Conservation (phyloP, 1,139 yeast species). For the Kazachstania sp. region DNA sequence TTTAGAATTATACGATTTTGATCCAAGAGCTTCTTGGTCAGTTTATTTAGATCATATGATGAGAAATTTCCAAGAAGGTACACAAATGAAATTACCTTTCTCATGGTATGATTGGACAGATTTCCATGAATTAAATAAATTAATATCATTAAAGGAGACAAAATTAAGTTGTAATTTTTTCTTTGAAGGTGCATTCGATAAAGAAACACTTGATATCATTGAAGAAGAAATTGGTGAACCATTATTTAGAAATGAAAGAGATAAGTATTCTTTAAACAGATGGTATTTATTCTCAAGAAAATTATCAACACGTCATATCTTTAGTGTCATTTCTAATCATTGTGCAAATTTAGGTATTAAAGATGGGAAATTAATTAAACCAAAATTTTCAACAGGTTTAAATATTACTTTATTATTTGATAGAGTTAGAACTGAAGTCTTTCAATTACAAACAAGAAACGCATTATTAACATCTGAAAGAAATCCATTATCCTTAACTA, state of each 20-base stretch:
- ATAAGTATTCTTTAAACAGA: constrained; percentile 7
- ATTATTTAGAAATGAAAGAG: constrained; percentile 10
- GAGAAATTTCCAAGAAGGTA: background rate
- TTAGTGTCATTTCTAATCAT: constrained; percentile 1
- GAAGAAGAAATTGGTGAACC: constrained; percentile 12
- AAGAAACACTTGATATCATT: constrained; percentile 6
- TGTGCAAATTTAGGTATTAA: constrained; percentile 1
- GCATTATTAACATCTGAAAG: constrained; percentile 12
- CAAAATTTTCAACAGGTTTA: constrained; percentile 6
- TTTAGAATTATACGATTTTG: constrained; percentile 13
- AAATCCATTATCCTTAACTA: constrained; percentile 20
- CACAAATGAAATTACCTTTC: constrained; percentile 8
- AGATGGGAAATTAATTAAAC: constrained; percentile 1
- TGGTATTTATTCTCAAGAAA: constrained; percentile 10
- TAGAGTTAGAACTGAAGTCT: constrained; percentile 23
- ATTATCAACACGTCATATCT: constrained; percentile 3
- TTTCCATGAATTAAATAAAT: constrained; percentile 17
- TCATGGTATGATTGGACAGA: constrained; percentile 23
- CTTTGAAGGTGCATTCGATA: constrained; percentile 10
- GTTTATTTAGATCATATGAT: constrained; percentile 8
- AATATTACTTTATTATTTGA: constrained; percentile 11
- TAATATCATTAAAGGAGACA: constrained; percentile 10
- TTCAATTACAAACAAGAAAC: constrained; percentile 20
- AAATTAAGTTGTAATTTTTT: constrained; percentile 8
- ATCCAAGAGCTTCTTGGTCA: constrained; percentile 16